A percentile compares a stretch with the other conserved stretches of the same genome.
Conservation (phyloP, 2,329 filamentous ascomycete genomes). For the Beauveria scarabaeidicola region DNA sequence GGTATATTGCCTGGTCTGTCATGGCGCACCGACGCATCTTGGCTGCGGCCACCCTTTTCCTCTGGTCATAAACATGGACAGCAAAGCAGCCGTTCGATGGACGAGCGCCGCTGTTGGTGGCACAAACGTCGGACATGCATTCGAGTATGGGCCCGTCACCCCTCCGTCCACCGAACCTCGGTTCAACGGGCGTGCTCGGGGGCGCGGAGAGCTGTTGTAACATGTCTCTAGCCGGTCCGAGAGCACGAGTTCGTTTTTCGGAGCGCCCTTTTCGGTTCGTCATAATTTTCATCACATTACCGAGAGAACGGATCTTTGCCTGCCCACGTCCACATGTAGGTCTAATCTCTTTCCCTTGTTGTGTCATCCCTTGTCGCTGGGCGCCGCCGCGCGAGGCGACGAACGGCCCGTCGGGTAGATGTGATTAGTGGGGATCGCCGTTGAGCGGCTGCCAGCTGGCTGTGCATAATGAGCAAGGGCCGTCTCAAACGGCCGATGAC, state of each 20-base stretch:
- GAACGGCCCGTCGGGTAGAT: constrained; percentile 7
- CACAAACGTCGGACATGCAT: background rate
- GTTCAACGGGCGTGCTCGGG: background rate
- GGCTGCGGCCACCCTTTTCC: background rate
- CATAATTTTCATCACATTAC: background rate
- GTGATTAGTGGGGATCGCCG: background rate
- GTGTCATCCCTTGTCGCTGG: background rate
- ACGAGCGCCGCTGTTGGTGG: background rate
- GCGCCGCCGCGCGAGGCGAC: background rate
- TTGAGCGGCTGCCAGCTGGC: background rate
- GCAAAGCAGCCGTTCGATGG: background rate
- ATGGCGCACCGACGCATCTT: background rate
- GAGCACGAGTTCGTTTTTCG: no score
- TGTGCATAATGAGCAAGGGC: background rate
- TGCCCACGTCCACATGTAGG: background rate
- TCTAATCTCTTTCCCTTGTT: background rate
- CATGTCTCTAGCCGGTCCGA: background rate
- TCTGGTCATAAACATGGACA: background rate
- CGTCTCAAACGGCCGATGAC: background rate
- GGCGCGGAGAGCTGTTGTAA: background rate
- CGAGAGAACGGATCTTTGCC: no score
- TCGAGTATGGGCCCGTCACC: background rate
- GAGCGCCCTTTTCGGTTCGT: background rate
- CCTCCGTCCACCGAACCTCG: background rate
- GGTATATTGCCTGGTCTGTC: background rate